A percentile compares a stretch with the other conserved stretches of the same genome.
These are phyloP conservation scores for Erodium texanum DNA, from an alignment of 441 rosid species.

Conservation along the genomic window DNA sequence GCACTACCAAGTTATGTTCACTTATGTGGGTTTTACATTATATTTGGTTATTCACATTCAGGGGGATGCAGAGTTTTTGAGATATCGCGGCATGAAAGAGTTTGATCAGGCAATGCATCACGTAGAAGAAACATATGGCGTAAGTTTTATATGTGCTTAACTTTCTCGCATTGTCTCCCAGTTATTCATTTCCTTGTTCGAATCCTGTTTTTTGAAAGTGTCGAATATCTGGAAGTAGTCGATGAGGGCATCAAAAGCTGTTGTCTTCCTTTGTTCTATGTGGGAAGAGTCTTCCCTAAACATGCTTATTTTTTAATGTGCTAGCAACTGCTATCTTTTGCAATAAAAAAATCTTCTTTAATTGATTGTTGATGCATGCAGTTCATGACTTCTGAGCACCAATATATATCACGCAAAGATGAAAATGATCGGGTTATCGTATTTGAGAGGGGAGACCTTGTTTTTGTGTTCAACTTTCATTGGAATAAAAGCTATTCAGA, in stretches of 20 bases:
- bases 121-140: constrained; percentile 62
- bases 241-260: background rate
- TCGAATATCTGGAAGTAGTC: too few relatives aligned
- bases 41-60: constrained; percentile 22
- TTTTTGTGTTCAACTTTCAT: constrained; percentile 88
- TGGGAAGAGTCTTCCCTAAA: background rate
- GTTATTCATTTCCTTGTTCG: background rate
- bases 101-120: constrained; percentile 95
- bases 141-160: constrained; percentile 33
- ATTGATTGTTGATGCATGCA: constrained; percentile 35
- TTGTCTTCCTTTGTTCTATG: background rate
- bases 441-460: constrained; percentile 76
- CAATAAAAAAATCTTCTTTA: constrained; percentile 5
- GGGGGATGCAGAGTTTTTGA: constrained; percentile 75
- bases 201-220: too few relatives aligned
- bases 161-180: background rate
- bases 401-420: constrained; percentile 71
- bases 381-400: constrained; percentile 96
- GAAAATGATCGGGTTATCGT: constrained; percentile 76
- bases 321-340: background rate
- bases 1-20: background rate
- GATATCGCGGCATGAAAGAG: constrained; percentile 86
- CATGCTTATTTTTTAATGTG: background rate
- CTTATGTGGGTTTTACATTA: background rate
- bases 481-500: constrained; percentile 83